A percentile compares a stretch with the other conserved stretches of the same genome.
These are phyloP conservation scores for Acanthamoeba healyi DNA, from an alignment of 208 protist genomes.

Conservation along the genomic window DNA sequence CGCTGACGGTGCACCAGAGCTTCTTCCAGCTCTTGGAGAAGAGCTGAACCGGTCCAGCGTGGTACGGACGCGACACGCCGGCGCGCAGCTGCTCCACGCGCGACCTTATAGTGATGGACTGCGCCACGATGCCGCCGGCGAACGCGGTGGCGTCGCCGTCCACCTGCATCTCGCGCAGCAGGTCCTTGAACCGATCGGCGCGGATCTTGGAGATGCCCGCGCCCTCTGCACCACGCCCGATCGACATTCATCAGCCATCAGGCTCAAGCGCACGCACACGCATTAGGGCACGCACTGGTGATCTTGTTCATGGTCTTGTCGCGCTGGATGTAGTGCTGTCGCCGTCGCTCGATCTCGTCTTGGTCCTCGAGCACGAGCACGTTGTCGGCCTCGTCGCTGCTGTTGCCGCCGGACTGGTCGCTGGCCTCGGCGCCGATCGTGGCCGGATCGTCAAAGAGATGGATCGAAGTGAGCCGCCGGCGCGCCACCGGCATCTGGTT, in stretches of 20 bases:
- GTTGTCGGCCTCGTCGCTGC: too few species aligned
- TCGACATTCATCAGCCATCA: neutral
- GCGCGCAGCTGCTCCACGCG: neutral
- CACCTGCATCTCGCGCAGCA: slow-evolving; percentile 11
- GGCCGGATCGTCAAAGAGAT: too few species aligned
- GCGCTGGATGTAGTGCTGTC: slow-evolving; percentile 3
- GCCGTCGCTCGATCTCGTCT: neutral
- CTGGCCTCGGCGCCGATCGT: neutral
- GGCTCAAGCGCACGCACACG: neutral
- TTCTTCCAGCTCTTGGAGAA: slow-evolving; percentile 37
- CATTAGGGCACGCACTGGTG: neutral
- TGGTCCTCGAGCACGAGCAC: neutral
- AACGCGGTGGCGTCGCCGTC: neutral
- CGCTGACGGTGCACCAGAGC: neutral
- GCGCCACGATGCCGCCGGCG: neutral
- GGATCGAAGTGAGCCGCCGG: too few species aligned
- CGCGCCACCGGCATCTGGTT: too few species aligned
- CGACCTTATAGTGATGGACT: neutral
- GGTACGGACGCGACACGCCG: neutral
- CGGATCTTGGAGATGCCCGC: slow-evolving; percentile 24
- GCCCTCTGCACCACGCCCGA: neutral
- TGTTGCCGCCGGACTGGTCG: too few species aligned
- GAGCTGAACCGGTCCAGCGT: neutral
- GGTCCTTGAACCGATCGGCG: neutral
- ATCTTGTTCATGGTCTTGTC: neutral